Conservation (phyloP, 805 yeast genomes). For the Saturnispora ahearnii region DNA sequence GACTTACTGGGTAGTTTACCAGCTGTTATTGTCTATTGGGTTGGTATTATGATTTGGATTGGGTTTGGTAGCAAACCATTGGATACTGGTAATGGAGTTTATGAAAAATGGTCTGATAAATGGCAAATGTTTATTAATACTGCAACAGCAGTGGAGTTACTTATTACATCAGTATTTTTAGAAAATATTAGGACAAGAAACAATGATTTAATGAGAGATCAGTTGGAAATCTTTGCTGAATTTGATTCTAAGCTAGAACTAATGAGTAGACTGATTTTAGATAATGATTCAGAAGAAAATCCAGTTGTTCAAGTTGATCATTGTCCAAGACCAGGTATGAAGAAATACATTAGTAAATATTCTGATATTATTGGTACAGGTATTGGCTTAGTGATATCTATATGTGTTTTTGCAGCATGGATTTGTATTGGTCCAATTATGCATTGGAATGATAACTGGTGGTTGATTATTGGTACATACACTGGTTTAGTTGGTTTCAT, state of each 20-base stretch:
- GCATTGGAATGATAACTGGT: slow-evolving; percentile 34
- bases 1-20: slow-evolving; percentile 27
- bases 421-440: slow-evolving; percentile 29
- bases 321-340: slow-evolving; percentile 11
- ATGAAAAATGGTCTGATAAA: slow-evolving; percentile 24
- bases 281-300: slow-evolving; percentile 16
- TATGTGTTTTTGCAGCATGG: slow-evolving; percentile 31
- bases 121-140: slow-evolving; percentile 38
- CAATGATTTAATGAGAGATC: slow-evolving; percentile 23
- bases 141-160: slow-evolving; percentile 31
- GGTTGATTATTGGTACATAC: slow-evolving; percentile 39
- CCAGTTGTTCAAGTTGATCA: slow-evolving; percentile 24
- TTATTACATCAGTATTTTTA: slow-evolving; percentile 30
- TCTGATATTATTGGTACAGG: slow-evolving; percentile 37
- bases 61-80: slow-evolving; percentile 28
- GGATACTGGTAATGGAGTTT: slow-evolving; percentile 7
- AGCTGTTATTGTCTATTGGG: slow-evolving; percentile 29
- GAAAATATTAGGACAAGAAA: slow-evolving; percentile 34
- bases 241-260: slow-evolving; percentile 27
- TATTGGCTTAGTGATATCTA: slow-evolving; percentile 29
- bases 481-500: slow-evolving; percentile 36
- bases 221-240: slow-evolving; percentile 14
- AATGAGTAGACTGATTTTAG: neutral
- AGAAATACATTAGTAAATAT: slow-evolving; percentile 22
- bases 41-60: slow-evolving; percentile 32